Evolutionary conservation across 306 rosid genomes (phyloP), one percentile per base, ranked within the genome.

Genomic region (Abrus pulchellus): DNA sequence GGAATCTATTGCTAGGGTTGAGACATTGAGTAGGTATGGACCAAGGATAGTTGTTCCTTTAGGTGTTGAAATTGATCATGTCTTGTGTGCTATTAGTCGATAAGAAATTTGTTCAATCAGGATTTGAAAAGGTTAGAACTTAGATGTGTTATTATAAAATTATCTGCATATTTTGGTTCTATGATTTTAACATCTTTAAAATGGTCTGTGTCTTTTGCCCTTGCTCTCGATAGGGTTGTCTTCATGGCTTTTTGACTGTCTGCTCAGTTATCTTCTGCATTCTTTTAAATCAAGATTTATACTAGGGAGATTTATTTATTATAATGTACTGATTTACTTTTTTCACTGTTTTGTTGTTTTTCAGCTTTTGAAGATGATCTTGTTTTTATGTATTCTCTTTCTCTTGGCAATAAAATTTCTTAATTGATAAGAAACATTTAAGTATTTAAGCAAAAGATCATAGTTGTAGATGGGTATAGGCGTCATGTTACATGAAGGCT

Each of bases 241-340:
- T 70, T 79, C 50, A 8, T 57, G 59, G 9, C 52, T 30, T 56
- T 80, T 52, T 41, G 59, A 45, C 8, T 3, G 52, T 80, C 74
- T 72, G 27, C 32, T 47, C 50, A 27, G 20, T 13, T 48, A 47
- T 47, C 11, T 57, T 59, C 54, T 59, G 70, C 48, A 20, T 79
- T 20, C 20, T 27, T 28, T 59, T 52, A 9, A 32, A 55, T 29
- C 36, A 55, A 3, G 3, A 57, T 9, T 60, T 73, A 47, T 50
- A 53, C 55, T 20, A n/a, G 9, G 38, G 49, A 30, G 28, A 62
- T 57, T 43, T 20, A 59, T 70, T 45, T 52, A 5, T 32, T 34
- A 34, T 11, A 33, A 57, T 49, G 34, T 27, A 14, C 82, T 59
- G 32, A 6, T 14, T 48, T 28, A 1, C 1, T n/a, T 40, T 69